Conservation (phyloP, 2,329 filamentous ascomycete genomes). For the Pseudogymnoascus destructans region DNA sequence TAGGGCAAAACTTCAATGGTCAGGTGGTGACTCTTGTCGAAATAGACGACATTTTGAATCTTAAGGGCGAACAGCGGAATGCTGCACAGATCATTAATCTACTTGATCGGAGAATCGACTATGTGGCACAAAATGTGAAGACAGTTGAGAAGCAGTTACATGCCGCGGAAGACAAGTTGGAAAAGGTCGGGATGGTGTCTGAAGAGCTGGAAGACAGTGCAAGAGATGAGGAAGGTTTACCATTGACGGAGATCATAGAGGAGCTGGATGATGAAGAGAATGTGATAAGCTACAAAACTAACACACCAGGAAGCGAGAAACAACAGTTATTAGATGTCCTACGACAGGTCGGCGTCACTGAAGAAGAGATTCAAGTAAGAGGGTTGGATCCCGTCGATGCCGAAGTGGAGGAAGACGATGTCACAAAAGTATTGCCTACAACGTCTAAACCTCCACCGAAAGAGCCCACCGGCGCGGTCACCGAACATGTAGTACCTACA, state of each 20-base stretch:
- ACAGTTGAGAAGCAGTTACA: slow-evolving; percentile 59
- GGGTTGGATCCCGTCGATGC: not conserved
- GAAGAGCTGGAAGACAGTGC: slow-evolving; percentile 49
- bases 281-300: slow-evolving; percentile 54
- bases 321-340: slow-evolving; percentile 58
- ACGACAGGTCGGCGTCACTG: slow-evolving; percentile 59
- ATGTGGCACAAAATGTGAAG: slow-evolving; percentile 69
- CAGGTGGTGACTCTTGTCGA: slow-evolving; percentile 49
- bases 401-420: not conserved
- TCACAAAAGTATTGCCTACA: not conserved
- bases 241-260: slow-evolving; percentile 83
- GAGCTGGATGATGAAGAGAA: slow-evolving; percentile 85
- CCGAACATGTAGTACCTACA: not conserved
- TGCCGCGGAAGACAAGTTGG: slow-evolving; percentile 54
- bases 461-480: not conserved
- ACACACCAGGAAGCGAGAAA: slow-evolving; percentile 54
- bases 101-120: slow-evolving; percentile 69
- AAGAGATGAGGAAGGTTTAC: slow-evolving; percentile 55
- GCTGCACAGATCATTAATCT: slow-evolving; percentile 52
- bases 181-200: slow-evolving; percentile 45
- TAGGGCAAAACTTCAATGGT: slow-evolving; percentile 39
- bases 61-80: slow-evolving; percentile 33
- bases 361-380: slow-evolving; percentile 19
- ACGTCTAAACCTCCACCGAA: not conserved
- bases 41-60: slow-evolving; percentile 34